phyloP scores from a whole-genome alignment of 2,329 filamentous ascomycete genomes.

The Aspergillus fischeri region DNA sequence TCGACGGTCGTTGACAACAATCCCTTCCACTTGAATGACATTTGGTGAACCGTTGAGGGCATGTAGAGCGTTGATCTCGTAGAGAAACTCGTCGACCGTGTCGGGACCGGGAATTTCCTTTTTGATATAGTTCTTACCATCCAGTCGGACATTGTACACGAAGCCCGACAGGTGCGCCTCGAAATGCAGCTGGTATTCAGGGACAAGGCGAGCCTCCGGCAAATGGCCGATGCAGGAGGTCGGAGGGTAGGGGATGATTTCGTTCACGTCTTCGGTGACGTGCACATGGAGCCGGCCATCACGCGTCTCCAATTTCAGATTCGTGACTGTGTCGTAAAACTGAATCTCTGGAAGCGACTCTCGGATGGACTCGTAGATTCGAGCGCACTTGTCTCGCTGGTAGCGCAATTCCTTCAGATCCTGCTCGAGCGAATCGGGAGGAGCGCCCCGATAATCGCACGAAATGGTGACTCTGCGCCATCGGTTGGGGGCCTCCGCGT shows the following conservation, averaged over 20 bases:
- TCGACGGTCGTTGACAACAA: conserved; percentile 75
- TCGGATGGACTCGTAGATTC: conserved; percentile 91
- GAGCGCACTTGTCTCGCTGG: conserved; percentile 86
- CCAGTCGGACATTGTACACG: conserved; percentile 83
- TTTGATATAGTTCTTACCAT: conserved; percentile 73
- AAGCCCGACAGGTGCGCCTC: conserved; percentile 94
- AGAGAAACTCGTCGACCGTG: conserved; percentile 92
- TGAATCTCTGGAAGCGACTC: conserved; percentile 90
- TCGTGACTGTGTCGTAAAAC: conserved; percentile 94
- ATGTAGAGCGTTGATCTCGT: conserved; percentile 93
- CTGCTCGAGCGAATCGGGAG: conserved; percentile 75
- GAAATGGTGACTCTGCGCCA: conserved; percentile 92
- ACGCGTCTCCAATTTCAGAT: conserved; percentile 85
- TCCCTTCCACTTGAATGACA: conserved; percentile 81
- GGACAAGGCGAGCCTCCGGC: conserved; percentile 45
- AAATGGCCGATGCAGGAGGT: conserved; percentile 71
- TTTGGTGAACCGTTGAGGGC: conserved; percentile 66
- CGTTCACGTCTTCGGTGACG: conserved; percentile 94
- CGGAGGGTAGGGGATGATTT: conserved; percentile 83
- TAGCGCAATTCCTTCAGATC: conserved; percentile 74
- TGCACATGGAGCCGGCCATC: conserved; percentile 89
- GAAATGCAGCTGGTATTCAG: conserved; percentile 74
- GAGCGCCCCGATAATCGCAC: conserved; percentile 81
- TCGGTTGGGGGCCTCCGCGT: conserved; percentile 69
- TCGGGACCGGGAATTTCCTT: conserved; percentile 97